Evolutionary conservation across 305 asterid species (phyloP).

Genomic region (Fraxinus sp.): DNA sequence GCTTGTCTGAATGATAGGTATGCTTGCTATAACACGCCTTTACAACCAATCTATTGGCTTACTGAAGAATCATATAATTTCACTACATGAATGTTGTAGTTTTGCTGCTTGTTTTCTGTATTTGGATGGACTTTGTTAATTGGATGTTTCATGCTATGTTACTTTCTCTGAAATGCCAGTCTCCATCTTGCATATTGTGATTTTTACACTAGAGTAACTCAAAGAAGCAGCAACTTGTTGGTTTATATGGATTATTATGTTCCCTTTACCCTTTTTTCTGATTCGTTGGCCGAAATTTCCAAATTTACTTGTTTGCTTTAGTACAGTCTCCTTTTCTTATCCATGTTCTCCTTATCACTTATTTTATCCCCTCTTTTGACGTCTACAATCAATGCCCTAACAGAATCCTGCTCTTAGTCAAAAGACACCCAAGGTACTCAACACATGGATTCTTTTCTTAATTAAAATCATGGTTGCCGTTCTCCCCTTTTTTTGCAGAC

Average conservation of each 20-base stretch:
- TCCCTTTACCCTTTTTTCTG: background rate
- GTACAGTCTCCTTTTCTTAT: background rate
- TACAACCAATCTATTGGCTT: background rate
- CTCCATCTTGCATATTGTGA: background rate
- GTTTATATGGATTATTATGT: slow-evolving; percentile 7
- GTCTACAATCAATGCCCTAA: background rate
- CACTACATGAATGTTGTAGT: background rate
- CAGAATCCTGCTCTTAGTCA: background rate
- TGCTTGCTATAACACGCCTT: background rate
- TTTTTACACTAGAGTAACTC: background rate
- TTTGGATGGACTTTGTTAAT: slow-evolving; percentile 23
- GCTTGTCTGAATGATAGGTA: slow-evolving; percentile 96
- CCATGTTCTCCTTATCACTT: background rate
- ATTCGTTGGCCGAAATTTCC: background rate
- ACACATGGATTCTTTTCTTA: background rate
- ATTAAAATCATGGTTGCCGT: background rate
- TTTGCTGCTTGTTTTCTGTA: background rate
- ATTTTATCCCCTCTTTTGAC: background rate
- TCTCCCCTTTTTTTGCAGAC: background rate
- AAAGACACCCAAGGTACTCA: background rate
- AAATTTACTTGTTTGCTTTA: background rate
- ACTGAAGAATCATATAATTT: background rate
- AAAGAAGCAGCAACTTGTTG: background rate
- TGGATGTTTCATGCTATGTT: slow-evolving; percentile 7
- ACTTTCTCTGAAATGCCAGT: background rate